phyloP scores from a whole-genome alignment of 108 stramenopile species.

The Fragilaria crotonensis region DNA sequence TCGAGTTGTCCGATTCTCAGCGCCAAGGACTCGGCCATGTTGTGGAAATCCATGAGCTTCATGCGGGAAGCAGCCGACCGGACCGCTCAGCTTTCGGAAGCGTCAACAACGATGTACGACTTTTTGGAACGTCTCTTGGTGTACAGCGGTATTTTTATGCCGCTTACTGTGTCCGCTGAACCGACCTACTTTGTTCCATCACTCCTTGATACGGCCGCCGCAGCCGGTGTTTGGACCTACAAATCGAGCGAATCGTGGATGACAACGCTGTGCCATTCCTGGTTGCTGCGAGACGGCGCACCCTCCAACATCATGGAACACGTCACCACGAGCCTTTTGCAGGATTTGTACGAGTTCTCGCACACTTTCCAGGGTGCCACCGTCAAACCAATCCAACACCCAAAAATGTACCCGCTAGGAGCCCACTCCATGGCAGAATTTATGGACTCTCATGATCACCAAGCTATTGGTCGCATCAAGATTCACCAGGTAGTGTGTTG shows the following conservation, averaged over 20 bases:
- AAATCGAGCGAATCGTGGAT: slow-evolving; percentile 59
- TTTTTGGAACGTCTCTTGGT: slow-evolving; percentile 63
- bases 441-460: slow-evolving; percentile 20
- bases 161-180: slow-evolving; percentile 58
- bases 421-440: slow-evolving; percentile 20
- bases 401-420: slow-evolving; percentile 24
- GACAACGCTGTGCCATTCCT: slow-evolving; percentile 45
- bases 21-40: slow-evolving; percentile 39
- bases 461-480: slow-evolving; percentile 35
- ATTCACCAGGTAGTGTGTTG: slow-evolving; percentile 68
- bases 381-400: neutral
- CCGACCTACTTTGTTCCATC: slow-evolving; percentile 63
- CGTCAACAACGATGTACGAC: slow-evolving; percentile 45
- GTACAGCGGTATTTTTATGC: slow-evolving; percentile 59
- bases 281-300: slow-evolving; percentile 64
- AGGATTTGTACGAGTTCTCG: slow-evolving; percentile 51
- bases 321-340: slow-evolving; percentile 49
- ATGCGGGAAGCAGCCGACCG: slow-evolving; percentile 66
- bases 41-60: slow-evolving; percentile 69
- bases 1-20: slow-evolving; percentile 41
- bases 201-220: slow-evolving; percentile 42
- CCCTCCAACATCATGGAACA: slow-evolving; percentile 59
- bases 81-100: slow-evolving; percentile 34
- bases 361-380: too few relatives aligned
- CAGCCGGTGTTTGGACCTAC: slow-evolving; percentile 65